A percentile compares a stretch with the other conserved stretches of the same genome.
Evolutionary conservation across 768 basidiomycete species (phyloP).

Genomic region (Tubosaeta sp.): DNA sequence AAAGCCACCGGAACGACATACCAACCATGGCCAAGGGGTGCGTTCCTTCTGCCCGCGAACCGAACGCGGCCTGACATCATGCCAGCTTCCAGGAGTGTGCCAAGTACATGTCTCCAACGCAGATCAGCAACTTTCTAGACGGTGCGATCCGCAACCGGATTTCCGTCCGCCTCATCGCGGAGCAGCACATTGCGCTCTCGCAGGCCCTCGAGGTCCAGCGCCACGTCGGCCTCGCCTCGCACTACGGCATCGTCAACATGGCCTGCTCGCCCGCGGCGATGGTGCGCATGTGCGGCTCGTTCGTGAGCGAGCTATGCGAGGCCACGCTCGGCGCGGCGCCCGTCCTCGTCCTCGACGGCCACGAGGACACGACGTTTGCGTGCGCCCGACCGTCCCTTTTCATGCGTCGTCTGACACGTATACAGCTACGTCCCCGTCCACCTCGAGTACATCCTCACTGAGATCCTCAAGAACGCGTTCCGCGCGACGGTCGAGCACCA

Average conservation of each 20-base stretch:
- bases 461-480: slow-evolving; percentile 88
- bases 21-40: slow-evolving; percentile 89
- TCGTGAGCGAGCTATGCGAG: slow-evolving; percentile 79
- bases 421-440: slow-evolving; percentile 83
- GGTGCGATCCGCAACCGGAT: slow-evolving; percentile 83
- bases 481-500: slow-evolving; percentile 84
- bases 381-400: slow-evolving; percentile 37
- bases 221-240: slow-evolving; percentile 29
- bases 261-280: slow-evolving; percentile 67
- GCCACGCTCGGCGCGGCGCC: slow-evolving; percentile 77
- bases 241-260: slow-evolving; percentile 73
- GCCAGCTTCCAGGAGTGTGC: slow-evolving; percentile 80
- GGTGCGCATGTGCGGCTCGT: slow-evolving; percentile 78
- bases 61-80: neutral
- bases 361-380: slow-evolving; percentile 70
- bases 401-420: slow-evolving; percentile 9
- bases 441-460: slow-evolving; percentile 87
- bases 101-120: slow-evolving; percentile 76
- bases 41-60: slow-evolving; percentile 12
- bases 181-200: slow-evolving; percentile 86
- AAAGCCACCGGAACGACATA: slow-evolving; percentile 80
- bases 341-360: slow-evolving; percentile 64
- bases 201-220: slow-evolving; percentile 50
- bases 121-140: slow-evolving; percentile 77
- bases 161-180: slow-evolving; percentile 82